A percentile compares a stretch with the other conserved stretches of the same genome.
phyloP scores from a whole-genome alignment of 108 stramenopile species.

The Conticribra guillardii region DNA sequence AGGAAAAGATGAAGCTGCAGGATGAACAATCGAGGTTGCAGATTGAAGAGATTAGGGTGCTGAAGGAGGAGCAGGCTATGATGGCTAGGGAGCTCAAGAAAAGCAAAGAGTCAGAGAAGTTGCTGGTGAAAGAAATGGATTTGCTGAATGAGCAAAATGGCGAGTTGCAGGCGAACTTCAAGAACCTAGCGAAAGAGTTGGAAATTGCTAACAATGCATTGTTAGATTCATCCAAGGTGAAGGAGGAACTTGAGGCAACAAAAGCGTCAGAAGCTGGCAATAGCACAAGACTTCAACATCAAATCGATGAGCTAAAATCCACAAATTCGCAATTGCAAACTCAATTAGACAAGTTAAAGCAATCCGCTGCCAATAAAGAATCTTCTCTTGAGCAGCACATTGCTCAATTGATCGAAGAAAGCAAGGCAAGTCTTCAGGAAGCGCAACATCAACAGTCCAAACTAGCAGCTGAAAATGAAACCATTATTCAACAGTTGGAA shows the following conservation, averaged over 20 bases:
- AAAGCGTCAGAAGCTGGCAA: neutral
- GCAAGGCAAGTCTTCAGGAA: neutral
- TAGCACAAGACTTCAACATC: neutral
- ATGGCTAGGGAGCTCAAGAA: too few relatives aligned
- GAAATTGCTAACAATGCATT: neutral
- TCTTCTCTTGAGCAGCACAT: neutral
- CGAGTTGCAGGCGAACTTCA: neutral
- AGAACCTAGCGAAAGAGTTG: neutral
- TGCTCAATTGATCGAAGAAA: neutral
- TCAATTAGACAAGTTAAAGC: neutral
- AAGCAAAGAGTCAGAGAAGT: too few relatives aligned
- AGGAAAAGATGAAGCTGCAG: neutral
- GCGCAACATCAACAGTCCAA: neutral
- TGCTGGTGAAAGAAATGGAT: neutral
- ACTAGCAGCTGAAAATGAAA: neutral
- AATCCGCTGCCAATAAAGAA: neutral
- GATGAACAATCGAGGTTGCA: too few relatives aligned
- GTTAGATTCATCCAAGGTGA: too few relatives aligned
- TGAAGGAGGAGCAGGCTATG: too few relatives aligned
- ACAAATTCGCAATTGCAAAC: neutral
- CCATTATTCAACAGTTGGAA: neutral
- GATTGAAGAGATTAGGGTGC: too few relatives aligned
- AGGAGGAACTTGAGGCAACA: neutral
- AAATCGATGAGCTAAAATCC: neutral
- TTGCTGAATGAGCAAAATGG: neutral